Base-by-base conservation (phyloP, 225 moss, liverwort and hornwort genomes). In the Sphagnum tenellum region DNA sequence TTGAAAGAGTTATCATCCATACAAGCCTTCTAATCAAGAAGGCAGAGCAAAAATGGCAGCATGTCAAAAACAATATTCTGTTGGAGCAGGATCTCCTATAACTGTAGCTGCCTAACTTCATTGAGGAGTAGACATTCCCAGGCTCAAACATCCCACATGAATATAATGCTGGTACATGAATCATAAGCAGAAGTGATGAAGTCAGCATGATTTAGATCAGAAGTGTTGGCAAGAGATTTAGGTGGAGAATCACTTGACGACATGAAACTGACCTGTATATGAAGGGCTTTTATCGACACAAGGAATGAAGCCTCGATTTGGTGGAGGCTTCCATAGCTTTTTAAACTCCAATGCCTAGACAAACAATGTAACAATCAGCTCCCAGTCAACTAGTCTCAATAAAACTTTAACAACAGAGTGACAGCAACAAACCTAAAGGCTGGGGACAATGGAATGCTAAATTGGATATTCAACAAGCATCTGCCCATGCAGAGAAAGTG, bases 271-370 rank as follows among this genome's bases (percentile, higher is more conserved):
- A 92, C 95, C 88, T 69, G 67, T 57, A 66, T 92, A 92, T 3
- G 67, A 68, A n/a, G 68, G 48, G 47, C 77, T 82, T 67, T 82
- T 85, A 66, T 86, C 78, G 64, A 89, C 85, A 74, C 95, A 96
- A 4, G 89, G 82, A 53, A 75, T 73, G 56, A 79, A 96, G 64
- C 80, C 88, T 67, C 83, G 72, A 62, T 87, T 88, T 62, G 88
- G 76, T 46, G 95, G 95, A 77, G 86, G 79, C 62, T 81, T 80
- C 95, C 95, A 96, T 9, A 92, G 64, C 86, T 92, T 84, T 70
- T 73, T 11, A 0, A 6, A 52, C 9, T 9, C 52, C 52, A 52
- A 75, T 75, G 85, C 59, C 7, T 8, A 47, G 13, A 55, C 9
- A 47, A 9, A 64, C 29, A 29, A 29, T 63, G 59, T 78, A 56